Evolutionary conservation across 768 basidiomycete genomes (phyloP).

Genomic region (Hygrocybe coccinea): DNA sequence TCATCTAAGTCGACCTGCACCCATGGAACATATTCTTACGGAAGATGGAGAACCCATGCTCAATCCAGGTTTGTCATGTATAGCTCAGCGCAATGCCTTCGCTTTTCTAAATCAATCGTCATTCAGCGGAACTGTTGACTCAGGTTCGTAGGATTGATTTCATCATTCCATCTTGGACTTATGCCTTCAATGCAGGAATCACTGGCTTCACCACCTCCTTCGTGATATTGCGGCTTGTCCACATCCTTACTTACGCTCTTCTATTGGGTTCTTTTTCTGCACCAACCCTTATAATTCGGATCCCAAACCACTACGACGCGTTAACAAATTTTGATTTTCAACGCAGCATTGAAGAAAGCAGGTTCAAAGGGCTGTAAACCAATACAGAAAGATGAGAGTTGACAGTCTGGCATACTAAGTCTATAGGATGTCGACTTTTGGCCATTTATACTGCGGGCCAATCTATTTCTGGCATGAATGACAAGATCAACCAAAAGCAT

Average conservation of each 20-base stretch:
- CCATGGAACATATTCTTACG: conserved; percentile 53
- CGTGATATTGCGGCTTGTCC: conserved; percentile 26
- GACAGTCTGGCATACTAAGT: conserved; percentile 16
- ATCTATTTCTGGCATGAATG: conserved; percentile 27
- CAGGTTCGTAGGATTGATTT: conserved; percentile 39
- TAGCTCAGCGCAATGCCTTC: conserved; percentile 6
- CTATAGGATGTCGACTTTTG: conserved; percentile 41
- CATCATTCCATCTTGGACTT: neutral
- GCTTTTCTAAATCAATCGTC: neutral
- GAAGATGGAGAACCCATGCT: conserved; percentile 66
- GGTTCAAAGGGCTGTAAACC: conserved; percentile 2
- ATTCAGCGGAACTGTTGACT: conserved; percentile 55
- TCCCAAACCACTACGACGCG: neutral
- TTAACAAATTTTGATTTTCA: too few species aligned
- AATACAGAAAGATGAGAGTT: conserved; percentile 16
- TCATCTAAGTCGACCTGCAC: conserved; percentile 33
- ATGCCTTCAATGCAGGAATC: conserved; percentile 43
- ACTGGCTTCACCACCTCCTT: conserved; percentile 65
- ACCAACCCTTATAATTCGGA: neutral
- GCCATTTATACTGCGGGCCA: conserved; percentile 51
- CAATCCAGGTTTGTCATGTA: conserved; percentile 51
- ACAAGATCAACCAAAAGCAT: neutral
- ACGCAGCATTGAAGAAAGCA: too few species aligned
- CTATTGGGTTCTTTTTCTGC: neutral
- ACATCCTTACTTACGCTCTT: neutral